Percentiles rank a stretch among this genome's conserved stretches.
Evolutionary conservation across 345 rosid genomes (phyloP).

Genomic region (Conringia planisiliqua): DNA sequence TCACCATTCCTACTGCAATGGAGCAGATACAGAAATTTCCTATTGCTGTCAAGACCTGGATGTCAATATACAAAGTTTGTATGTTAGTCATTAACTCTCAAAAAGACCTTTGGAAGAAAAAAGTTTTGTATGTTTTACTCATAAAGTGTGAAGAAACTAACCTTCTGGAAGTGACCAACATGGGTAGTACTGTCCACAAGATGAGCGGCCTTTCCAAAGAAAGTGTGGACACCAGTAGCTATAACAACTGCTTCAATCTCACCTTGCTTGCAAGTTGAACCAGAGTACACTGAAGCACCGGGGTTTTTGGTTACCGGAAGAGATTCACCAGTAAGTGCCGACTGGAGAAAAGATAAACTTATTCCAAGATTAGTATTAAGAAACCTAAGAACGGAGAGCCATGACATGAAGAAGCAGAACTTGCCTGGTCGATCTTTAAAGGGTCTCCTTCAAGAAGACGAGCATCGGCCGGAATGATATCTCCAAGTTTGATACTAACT

Average conservation of each 20-base stretch:
- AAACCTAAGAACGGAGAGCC: not conserved
- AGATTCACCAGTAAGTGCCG: constrained; percentile 57
- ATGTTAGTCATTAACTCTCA: not conserved
- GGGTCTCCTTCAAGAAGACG: constrained; percentile 80
- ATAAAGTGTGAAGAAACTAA: constrained; percentile 25
- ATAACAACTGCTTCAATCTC: constrained; percentile 90
- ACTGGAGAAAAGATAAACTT: constrained; percentile 31
- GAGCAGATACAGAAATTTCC: constrained; percentile 98
- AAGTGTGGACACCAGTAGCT: constrained; percentile 88
- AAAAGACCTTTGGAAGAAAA: not conserved
- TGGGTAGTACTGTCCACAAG: constrained; percentile 85
- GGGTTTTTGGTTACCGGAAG: constrained; percentile 73
- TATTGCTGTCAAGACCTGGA: constrained; percentile 74
- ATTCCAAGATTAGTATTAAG: constrained; percentile 1
- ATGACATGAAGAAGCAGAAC: not conserved
- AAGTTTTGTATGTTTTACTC: not conserved
- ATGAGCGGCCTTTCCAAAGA: constrained; percentile 96
- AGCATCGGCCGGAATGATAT: constrained; percentile 71
- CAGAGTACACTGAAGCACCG: constrained; percentile 76
- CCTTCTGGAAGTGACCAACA: constrained; percentile 92
- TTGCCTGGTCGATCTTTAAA: constrained; percentile 60
- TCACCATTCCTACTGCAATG: constrained; percentile 74
- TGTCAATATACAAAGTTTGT: not conserved
- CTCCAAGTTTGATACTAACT: constrained; percentile 40
- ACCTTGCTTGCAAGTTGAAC: constrained; percentile 92